Base-by-base conservation (phyloP, 2,329 filamentous ascomycete species). In the Tolypocladium album region DNA sequence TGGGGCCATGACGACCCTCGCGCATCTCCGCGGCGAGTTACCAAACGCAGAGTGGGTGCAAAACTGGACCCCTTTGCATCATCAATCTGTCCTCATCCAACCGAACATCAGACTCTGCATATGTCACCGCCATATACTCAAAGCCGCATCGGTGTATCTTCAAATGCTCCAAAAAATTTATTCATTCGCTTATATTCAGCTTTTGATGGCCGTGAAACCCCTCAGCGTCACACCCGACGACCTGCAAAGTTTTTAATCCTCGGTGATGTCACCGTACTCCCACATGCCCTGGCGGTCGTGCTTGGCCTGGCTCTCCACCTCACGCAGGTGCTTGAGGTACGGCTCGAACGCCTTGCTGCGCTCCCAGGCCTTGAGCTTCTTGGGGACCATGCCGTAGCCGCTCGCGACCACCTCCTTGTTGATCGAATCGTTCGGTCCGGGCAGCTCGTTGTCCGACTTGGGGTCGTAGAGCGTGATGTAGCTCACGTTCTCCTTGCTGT, bases 181-280 rank as follows among this genome's bases (percentile, higher is more conserved):
- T n/a, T 52, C 17, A 11, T 17, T 52, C 27, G 36, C 53, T 55
- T 22, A 20, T 22, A 17, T 58, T 22, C 56, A 47, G 3, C 5
- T 27, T 27, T 39, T 36, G 4, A 11, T 6, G 50, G 31, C 31
- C n/a, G 13, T 36, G 20, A 13, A 7, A 53, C 15, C 17, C 20
- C 4, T 22, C 50, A 36, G 13, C 50, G 31, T 20, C 50, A 4
- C n/a, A 13, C 50, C 13, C n/a, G 3, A 12, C 3, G 9, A 0
- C 43, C 7, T 43, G 7, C 22, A 24, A 24, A 2, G 43, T 20
- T 22, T 36, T 36, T 85, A 92, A 70, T 96, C 91, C 78, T 96
- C 92, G 17, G 91, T 96, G 70, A 96, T 82, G 73, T 97, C 94
- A 67, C 94, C 94, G 75, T 97, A 99, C 82, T 99, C 94, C 92